Base-by-base conservation (phyloP, 1,139 yeast genomes). In the Meyerozyma guilliermondii region DNA sequence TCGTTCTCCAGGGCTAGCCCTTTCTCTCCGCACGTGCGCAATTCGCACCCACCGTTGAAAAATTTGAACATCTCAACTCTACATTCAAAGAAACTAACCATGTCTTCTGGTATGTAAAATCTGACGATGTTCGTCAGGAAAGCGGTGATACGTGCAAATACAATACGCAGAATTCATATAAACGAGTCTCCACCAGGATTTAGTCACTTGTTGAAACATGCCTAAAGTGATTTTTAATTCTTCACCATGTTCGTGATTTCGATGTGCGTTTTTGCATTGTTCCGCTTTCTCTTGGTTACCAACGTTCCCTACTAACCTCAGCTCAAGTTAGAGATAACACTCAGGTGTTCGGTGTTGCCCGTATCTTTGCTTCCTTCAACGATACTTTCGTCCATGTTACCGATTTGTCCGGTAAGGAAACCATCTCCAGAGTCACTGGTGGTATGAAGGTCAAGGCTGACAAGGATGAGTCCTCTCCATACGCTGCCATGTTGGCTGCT, bases 401-500 rank as follows among this genome's bases (percentile, higher is more conserved):
- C 67, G 99, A 94, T 83, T 81, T 91, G 65, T 87, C 98, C 65
- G 99, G 99, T 76, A 94, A 91, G 78, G 99, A 94, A 82, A 94
- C 99, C 81, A 92, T 94, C 71, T 85, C 96, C 81, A 89, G 98
- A 82, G 97, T 94, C 62, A 94, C 99, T 71, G 98, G 99, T 83
- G 99, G 99, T 83, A 94, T 94, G 98, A 94, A 94, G 84, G 99
- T 94, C 74, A 94, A 94, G 85, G 98, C 98, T 66, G 99, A 94
- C 80, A 89, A 97, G 83, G 99, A 94, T 74, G 98, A 94, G 83
- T 92, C 98, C 55, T 88, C 98, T 60, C 98, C 99, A 75, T 94
- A 94, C 85, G 99, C 99, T 69, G 98, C 98, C 70, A 94, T 94
- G 99, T 86, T 94, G 83, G 99, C 99, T 74, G 98, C 99, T 59